These are phyloP conservation scores for Pelargonium myrrhifolium DNA, from an alignment of 441 rosid species.

Conservation along the genomic window DNA sequence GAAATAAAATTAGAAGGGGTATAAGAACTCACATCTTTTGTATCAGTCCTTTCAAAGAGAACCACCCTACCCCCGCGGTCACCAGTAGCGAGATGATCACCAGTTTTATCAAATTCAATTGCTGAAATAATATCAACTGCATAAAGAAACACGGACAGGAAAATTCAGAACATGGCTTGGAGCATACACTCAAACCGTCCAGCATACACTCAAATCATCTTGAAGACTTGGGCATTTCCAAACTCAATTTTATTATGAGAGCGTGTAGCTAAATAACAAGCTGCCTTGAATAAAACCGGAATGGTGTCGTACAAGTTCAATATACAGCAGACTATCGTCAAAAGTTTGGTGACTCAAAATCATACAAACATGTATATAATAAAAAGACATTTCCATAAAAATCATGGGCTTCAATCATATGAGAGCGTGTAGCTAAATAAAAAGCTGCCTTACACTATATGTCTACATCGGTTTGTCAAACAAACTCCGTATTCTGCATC, in stretches of 20 bases:
- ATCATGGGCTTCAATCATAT: too few species aligned
- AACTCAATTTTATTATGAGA: not conserved
- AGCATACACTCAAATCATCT: not conserved
- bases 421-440: too few species aligned
- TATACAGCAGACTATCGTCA: not conserved
- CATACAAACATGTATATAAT: not conserved
- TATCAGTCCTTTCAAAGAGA: conserved; percentile 65
- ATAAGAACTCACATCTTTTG: conserved; percentile 37
- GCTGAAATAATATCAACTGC: conserved; percentile 76
- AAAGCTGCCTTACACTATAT: too few species aligned
- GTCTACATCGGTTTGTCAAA: not conserved
- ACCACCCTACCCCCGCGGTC: conserved; percentile 75
- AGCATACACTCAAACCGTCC: too few species aligned
- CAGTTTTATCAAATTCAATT: conserved; percentile 64
- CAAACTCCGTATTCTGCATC: not conserved
- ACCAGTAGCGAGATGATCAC: conserved; percentile 71
- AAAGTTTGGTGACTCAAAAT: not conserved
- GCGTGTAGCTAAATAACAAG: not conserved
- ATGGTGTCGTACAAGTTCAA: not conserved
- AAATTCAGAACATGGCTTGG: not conserved
- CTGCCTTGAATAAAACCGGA: not conserved
- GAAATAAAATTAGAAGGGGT: conserved; percentile 4
- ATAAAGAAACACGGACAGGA: not conserved
- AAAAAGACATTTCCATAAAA: too few species aligned
- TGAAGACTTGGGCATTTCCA: not conserved